Evolutionary conservation across 2,329 filamentous ascomycete genomes (phyloP).

Genomic region (Alternaria sp.): DNA sequence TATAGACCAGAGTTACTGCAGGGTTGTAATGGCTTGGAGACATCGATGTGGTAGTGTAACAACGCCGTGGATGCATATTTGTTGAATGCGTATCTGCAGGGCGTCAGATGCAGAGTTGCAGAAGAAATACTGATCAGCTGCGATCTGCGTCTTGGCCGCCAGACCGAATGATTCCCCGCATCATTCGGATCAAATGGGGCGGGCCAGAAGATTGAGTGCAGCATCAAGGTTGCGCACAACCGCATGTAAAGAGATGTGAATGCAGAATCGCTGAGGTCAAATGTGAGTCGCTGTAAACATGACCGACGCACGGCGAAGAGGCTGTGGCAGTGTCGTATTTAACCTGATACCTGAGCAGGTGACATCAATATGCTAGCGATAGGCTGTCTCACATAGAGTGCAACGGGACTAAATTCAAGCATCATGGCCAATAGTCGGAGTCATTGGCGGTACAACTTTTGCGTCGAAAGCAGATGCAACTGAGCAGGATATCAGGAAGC

Average conservation of each 20-base stretch:
- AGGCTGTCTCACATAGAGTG: slow-evolving; percentile 4
- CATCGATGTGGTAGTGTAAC: slow-evolving; percentile 23
- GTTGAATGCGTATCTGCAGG: slow-evolving; percentile 25
- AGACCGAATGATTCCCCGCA: slow-evolving; percentile 24
- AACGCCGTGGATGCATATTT: slow-evolving; percentile 26
- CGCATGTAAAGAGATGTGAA: neutral
- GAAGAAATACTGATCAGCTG: slow-evolving; percentile 17
- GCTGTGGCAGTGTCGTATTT: slow-evolving; percentile 19
- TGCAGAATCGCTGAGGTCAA: neutral
- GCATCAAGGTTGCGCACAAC: neutral
- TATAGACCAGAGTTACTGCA: slow-evolving; percentile 1
- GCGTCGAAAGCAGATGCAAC: neutral
- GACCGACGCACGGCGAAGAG: slow-evolving; percentile 12
- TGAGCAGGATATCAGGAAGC: neutral
- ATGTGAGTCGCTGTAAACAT: neutral
- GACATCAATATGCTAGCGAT: slow-evolving; percentile 26
- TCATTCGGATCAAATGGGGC: slow-evolving; percentile 9
- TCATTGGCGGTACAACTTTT: slow-evolving; percentile 5
- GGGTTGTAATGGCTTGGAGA: slow-evolving; percentile 4
- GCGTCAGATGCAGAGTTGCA: slow-evolving; percentile 29
- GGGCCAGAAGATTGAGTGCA: neutral
- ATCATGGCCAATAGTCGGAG: slow-evolving; percentile 17
- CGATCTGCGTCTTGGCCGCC: slow-evolving; percentile 25
- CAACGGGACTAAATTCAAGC: slow-evolving; percentile 11
- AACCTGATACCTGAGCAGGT: slow-evolving; percentile 8